phyloP scores from a whole-genome alignment of 441 rosid genomes.

The Manihot esculenta region DNA sequence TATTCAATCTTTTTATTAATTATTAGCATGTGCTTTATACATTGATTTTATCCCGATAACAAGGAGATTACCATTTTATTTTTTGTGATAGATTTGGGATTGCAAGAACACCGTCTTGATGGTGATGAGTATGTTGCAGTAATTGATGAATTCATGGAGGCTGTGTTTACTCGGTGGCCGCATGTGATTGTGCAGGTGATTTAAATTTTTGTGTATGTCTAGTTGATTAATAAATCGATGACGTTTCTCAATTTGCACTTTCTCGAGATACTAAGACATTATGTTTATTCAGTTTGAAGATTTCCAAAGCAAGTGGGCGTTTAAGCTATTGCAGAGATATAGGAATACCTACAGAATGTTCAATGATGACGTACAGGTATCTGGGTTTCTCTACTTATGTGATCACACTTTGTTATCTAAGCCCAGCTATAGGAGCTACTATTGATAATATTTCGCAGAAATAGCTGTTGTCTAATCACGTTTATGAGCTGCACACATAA shows the following conservation, averaged over 20 bases:
- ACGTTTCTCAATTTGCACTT: neutral
- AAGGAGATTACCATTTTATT: slow-evolving; percentile 15
- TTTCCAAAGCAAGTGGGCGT: slow-evolving; percentile 99
- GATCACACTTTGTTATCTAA: no score
- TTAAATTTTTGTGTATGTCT: slow-evolving; percentile 17
- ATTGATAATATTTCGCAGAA: no score
- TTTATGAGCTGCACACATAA: no score
- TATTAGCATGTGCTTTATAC: slow-evolving; percentile 5
- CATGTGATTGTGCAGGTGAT: slow-evolving; percentile 94
- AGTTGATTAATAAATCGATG: slow-evolving; percentile 8
- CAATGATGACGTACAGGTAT: slow-evolving; percentile 99
- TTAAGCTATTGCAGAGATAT: slow-evolving; percentile 91
- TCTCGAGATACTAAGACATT: slow-evolving; percentile 19
- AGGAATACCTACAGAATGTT: slow-evolving; percentile 87
- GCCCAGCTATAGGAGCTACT: no score
- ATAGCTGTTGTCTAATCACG: no score
- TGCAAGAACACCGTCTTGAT: slow-evolving; percentile 89
- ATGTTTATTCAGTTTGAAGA: slow-evolving; percentile 82
- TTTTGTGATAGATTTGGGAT: slow-evolving; percentile 74
- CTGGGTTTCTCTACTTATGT: slow-evolving; percentile 26
- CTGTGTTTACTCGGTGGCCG: slow-evolving; percentile 99
- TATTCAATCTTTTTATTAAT: slow-evolving; percentile 7
- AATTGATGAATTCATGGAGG: slow-evolving; percentile 98
- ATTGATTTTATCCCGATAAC: neutral
- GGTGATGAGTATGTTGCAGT: slow-evolving; percentile 72